A percentile compares a stretch with the other conserved stretches of the same genome.
Evolutionary conservation across 495 filamentous ascomycete genomes (phyloP).

Genomic region (Penicillium nucicola): DNA sequence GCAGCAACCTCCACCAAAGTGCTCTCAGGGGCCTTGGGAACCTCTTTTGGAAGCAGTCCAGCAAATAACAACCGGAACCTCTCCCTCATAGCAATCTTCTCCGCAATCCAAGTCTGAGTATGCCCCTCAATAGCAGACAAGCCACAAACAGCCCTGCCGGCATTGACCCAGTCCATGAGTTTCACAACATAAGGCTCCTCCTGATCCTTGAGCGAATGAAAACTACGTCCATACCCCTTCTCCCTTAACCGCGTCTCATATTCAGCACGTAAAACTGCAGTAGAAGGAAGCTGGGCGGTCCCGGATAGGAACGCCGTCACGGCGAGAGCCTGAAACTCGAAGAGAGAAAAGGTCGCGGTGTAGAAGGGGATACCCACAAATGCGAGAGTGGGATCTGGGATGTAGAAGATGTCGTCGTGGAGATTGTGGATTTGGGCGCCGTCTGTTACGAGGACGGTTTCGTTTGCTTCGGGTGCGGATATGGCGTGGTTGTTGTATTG

Average conservation of each 20-base stretch:
- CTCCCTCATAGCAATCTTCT: slow-evolving; percentile 28
- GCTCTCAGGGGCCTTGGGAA: slow-evolving; percentile 2
- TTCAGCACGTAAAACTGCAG: slow-evolving; percentile 47
- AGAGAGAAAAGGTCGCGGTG: slow-evolving; percentile 60
- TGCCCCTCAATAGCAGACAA: slow-evolving; percentile 40
- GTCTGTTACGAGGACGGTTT: slow-evolving; percentile 57
- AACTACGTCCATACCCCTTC: slow-evolving; percentile 49
- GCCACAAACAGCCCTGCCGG: slow-evolving; percentile 22
- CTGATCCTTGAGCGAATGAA: slow-evolving; percentile 52
- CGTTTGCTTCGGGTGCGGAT: slow-evolving; percentile 33
- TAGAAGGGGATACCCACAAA: slow-evolving; percentile 62
- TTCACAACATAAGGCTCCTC: slow-evolving; percentile 55
- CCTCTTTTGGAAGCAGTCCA: neutral
- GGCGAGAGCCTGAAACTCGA: slow-evolving; percentile 64
- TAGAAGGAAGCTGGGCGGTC: slow-evolving; percentile 44
- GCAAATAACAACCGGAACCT: slow-evolving; percentile 17
- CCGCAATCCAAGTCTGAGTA: slow-evolving; percentile 40
- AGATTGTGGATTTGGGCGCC: slow-evolving; percentile 65
- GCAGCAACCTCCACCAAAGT: slow-evolving; percentile 3
- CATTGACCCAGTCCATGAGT: slow-evolving; percentile 54
- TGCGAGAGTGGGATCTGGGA: slow-evolving; percentile 57
- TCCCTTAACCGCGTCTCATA: slow-evolving; percentile 41
- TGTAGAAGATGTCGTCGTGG: slow-evolving; percentile 66
- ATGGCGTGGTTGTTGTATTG: slow-evolving; percentile 39
- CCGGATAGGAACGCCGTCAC: slow-evolving; percentile 55